Base-by-base conservation (phyloP, 2,329 filamentous ascomycete species). In the Trichoderma oligosporum region DNA sequence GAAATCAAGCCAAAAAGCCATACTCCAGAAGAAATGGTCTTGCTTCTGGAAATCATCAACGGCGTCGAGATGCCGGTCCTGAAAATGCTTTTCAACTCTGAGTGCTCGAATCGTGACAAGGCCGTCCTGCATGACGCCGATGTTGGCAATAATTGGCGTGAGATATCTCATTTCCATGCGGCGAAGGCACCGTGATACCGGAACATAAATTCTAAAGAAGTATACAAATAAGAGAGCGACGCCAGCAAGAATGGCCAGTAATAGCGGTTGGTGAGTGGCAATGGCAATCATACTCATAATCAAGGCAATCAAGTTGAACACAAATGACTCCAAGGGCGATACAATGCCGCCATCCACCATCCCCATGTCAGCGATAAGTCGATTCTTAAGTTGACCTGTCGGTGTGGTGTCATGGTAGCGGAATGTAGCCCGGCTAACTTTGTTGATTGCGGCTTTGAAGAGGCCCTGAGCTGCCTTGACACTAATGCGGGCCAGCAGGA, bases 1-100 rank as follows among this genome's bases (percentile, higher is more conserved):
- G 66, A 88, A 91, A 68, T 86, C 85, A 2, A 96, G 78, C 91
- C 91, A 96, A 7, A 85, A 84, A 63, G 95, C 90, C 41, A 95
- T 78, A 58, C 86, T 89, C 88, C 91, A 96, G 74, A 95, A 96
- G 73, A 96, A 96, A 70, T 97, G 92, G 66, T 97, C 92, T 81
- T 96, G 94, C 68, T 91, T 91, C 70, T 96, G 92, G 68, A 96
- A 96, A 16, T 85, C 85, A 67, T 96, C 91, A 0, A 91, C 91
- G 0, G 91, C 91, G 2, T 80, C 76, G 31, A 97, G 86, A 52
- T 95, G 89, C 49, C 86, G 82, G 61, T 85, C 82, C 67, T 95
- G 90, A 66, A 96, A 96, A 52, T 88, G 85, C 4, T 81, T 75
- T 64, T 96, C 87, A 1, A 87, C 90, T 47, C 82, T 84, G 68